Conservation (phyloP, 768 basidiomycete species). For the Tulasnella sp. region DNA sequence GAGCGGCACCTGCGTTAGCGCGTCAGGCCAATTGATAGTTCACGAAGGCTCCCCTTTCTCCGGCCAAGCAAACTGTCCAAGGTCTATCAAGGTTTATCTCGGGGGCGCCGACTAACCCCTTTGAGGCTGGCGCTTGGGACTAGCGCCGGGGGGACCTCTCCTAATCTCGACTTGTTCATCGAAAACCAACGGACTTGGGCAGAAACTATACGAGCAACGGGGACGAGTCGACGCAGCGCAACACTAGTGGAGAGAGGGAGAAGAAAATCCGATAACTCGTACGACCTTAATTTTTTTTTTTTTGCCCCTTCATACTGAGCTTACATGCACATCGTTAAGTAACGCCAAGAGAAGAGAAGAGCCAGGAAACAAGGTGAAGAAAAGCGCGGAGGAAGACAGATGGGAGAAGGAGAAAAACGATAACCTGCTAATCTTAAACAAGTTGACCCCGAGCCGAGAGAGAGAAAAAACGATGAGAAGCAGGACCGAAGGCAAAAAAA, state of each 20-base stretch:
- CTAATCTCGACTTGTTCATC: neutral
- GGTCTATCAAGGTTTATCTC: neutral
- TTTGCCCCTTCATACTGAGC: neutral
- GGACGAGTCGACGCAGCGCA: neutral
- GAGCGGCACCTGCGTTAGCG: neutral
- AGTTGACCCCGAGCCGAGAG: neutral
- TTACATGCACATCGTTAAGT: conserved; percentile 4
- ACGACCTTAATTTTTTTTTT: conserved; percentile 2
- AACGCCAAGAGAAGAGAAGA: neutral
- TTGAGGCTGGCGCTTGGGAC: neutral
- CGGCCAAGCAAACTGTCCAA: neutral
- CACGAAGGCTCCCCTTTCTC: neutral
- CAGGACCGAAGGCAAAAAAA: neutral
- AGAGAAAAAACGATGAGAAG: neutral
- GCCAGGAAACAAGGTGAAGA: neutral
- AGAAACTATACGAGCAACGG: neutral
- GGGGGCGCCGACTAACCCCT: neutral
- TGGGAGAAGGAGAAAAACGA: neutral
- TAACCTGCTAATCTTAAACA: conserved; percentile 1
- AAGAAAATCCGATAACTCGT: neutral
- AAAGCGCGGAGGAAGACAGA: neutral
- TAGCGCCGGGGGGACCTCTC: too few species aligned
- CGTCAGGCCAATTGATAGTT: neutral
- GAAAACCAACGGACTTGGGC: neutral
- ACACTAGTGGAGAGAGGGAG: neutral